Evolutionary conservation across 306 rosid species (phyloP).

Genomic region (Luffa acutangula): DNA sequence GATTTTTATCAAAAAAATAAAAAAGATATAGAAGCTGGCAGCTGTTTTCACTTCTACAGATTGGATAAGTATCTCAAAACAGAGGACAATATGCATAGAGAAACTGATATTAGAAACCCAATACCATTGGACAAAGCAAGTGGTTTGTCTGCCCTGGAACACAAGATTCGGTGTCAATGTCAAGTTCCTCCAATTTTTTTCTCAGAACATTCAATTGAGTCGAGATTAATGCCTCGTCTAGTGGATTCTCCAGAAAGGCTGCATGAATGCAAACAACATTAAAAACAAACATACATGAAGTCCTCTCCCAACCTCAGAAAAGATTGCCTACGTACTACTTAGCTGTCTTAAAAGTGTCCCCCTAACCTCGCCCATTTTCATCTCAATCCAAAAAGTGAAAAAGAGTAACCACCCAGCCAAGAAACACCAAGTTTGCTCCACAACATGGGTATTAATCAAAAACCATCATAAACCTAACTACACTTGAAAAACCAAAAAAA

Average conservation of each 20-base stretch:
- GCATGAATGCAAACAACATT: background rate
- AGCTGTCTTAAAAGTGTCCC: background rate
- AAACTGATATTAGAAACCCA: background rate
- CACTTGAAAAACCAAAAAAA: background rate
- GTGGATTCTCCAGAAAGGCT: conserved; percentile 34
- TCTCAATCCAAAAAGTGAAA: background rate
- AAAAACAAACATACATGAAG: conserved; percentile 3
- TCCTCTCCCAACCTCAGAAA: background rate
- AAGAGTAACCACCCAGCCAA: background rate
- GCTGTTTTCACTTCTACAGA: background rate
- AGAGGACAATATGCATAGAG: background rate
- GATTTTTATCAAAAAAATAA: background rate
- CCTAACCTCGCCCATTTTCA: background rate
- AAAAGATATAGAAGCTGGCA: background rate
- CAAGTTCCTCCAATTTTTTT: conserved; percentile 41
- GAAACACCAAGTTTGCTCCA: background rate
- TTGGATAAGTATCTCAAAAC: background rate
- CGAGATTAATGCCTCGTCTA: conserved; percentile 5
- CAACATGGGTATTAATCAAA: background rate
- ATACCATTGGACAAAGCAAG: conserved; percentile 67
- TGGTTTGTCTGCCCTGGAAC: conserved; percentile 45
- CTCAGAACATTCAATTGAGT: conserved; percentile 22
- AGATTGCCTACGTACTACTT: background rate
- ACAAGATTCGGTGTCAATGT: conserved; percentile 31
- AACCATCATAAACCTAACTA: background rate